Evolutionary conservation across 441 rosid species (phyloP), one percentile per base, ranked within the genome.

Genomic region (Populus hybrid): DNA sequence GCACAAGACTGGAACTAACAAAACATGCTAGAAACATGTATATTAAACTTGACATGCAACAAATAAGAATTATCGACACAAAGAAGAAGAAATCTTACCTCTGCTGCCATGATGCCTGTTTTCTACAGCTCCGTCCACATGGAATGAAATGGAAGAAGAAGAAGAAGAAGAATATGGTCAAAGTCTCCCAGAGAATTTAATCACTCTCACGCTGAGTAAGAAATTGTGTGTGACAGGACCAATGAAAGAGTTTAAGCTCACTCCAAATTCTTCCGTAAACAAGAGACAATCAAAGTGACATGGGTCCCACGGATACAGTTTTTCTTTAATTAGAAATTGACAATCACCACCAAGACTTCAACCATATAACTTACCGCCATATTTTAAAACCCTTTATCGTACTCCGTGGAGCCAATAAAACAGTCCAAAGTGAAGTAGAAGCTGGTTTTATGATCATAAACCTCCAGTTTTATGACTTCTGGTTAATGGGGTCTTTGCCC

Each of bases 221-320:
- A 68, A 75, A 77, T 29, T 77, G 18, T 14, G 53, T 45, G 66
- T 56, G 64, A 81, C 67, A 56, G 63, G 75, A 61, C 64, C 75
- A 45, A 18, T 69, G 76, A 77, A 67, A 20, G 70, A 45, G 72
- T 36, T 33, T 26, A 69, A 20, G 29, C 18, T 9, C 28, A 10
- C 53, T 21, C 3, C 9, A 70, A 42, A 64, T 74, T 68, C 73
- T 81, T 76, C n/a, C n/a, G n/a, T n/a, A n/a, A n/a, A n/a, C n/a
- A n/a, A n/a, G n/a, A n/a, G n/a, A 69, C 66, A 42, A 73, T 73
- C 45, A 68, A 72, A 70, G 69, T 23, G 10, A 7, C 1, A n/a
- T 45, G 87, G 88, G 86, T 14, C 87, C 88, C 88, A 75, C 77
- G 9, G 3, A 71, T 72, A 20, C 40, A 33, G 67, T 69, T 18